Evolutionary conservation across 2,329 filamentous ascomycete species (phyloP), one percentile per base, ranked within the genome.

Genomic region (Penicillium fuscoglaucum): DNA sequence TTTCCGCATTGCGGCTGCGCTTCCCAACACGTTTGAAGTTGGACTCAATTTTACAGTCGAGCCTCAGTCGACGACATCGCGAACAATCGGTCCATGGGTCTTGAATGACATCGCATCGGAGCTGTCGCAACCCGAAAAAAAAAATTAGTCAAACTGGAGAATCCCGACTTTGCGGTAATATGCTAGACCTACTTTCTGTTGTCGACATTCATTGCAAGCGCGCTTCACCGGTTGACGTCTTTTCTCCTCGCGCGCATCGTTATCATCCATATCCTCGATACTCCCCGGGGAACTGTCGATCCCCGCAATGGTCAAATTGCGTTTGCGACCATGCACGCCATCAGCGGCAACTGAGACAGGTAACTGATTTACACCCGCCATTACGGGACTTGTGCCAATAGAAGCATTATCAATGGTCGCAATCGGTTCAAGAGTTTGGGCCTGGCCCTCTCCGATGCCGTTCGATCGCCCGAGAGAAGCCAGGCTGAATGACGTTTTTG

Each of bases 1-100:
- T 81, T 74, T 84, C 78, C 71, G 85, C 84, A 82, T 88, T 80
- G 78, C 86, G 78, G 62, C 85, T 88, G 58, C 86, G 81, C 75
- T 88, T 88, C 48, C 85, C 86, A 35, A 88, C 77, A 60, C 87
- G 82, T 75, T 87, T 88, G 78, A 89, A 89, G 73, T 86, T 86
- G 61, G 84, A 83, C 68, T 88, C 85, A 71, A 89, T 87, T 67
- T 86, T 85, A 75, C 87, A 89, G 55, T 81, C 79, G 40, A 88
- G 82, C 60, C 81, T 82, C 57, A 88, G 80, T 64, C 87, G 87
- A 61, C 80, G 78, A 73, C 86, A 89, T 60, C 86, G 81, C 39
- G 80, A 81, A 74, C 86, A 89, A 52, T 82, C 79, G 60, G 79
- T 78, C 74, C 85, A 88, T 12, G 85, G 86, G 46, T 87, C 84